Evolutionary conservation across 2,329 filamentous ascomycete species (phyloP).

Genomic region (Pezicula carpinea): DNA sequence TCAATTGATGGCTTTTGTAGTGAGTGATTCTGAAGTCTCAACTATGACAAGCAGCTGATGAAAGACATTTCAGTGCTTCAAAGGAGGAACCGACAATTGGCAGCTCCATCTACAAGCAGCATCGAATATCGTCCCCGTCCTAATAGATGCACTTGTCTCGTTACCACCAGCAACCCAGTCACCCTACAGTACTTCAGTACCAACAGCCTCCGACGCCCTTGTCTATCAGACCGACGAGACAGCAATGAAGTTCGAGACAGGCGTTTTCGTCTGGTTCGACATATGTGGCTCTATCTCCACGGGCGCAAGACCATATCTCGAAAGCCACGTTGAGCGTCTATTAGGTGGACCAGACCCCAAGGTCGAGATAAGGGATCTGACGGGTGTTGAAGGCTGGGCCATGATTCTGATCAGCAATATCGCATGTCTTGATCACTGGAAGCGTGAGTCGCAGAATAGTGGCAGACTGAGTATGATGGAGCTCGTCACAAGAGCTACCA

Average conservation of each 20-base stretch:
- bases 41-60: background rate
- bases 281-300: background rate
- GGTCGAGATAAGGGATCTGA: background rate
- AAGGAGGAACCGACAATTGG: constrained; percentile 1
- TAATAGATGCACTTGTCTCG: background rate
- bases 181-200: background rate
- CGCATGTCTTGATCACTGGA: background rate
- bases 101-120: constrained; percentile 1
- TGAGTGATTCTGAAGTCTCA: background rate
- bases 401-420: background rate
- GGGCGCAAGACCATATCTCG: background rate
- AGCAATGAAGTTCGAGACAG: background rate
- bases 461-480: background rate
- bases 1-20: constrained; percentile 1
- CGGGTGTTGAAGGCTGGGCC: background rate
- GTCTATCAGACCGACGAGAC: background rate
- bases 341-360: background rate
- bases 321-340: background rate
- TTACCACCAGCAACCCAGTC: background rate
- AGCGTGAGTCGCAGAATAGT: background rate
- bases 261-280: constrained; percentile 1
- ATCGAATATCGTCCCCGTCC: background rate
- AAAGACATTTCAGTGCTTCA: background rate
- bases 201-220: background rate
- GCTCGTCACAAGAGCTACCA: background rate